Base-by-base conservation (phyloP, 2,329 filamentous ascomycete genomes). In the Ampelomyces quisqualis region DNA sequence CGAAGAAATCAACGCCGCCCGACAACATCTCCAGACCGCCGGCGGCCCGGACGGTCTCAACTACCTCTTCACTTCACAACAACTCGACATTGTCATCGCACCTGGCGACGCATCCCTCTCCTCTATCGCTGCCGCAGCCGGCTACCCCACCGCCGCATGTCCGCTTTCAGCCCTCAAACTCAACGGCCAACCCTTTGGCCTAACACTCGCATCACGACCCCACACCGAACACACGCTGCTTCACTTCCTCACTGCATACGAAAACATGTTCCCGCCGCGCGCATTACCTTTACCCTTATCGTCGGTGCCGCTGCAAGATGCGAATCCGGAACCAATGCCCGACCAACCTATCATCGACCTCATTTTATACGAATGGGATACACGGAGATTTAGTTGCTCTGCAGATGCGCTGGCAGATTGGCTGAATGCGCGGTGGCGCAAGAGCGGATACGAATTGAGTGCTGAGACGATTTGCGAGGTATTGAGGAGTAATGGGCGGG, bases 181-280 rank as follows among this genome's bases (percentile, higher is more conserved):
- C 21, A 65, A 67, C 41, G 63, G 64, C 29, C 64, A 65, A 28
- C 65, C 64, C 8, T 68, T 68, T 36, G 65, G 65, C 33, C 36
- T 68, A 8, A 60, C 60, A 1, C 49, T 66, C 9, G 56, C 62
- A 2, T 60, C 62, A 0, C 63, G 58, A 3, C 57, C 63, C 0
- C 55, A 65, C 51, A 60, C 58, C 11, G 65, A 68, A 38, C 50
- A 58, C 38, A 44, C 49, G 2, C 53, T 68, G 10, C 54, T 68
- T 2, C 65, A 67, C 49, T 68, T 68, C 46, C 47, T 67, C 6
- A 65, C 59, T 17, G 64, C 64, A 4, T 68, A 64, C 53, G 65
- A 68, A 45, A 54, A 59, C 30, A 61, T 62, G 1, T 67, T 67
- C 37, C 64, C 62, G 1, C 57, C 58, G 0, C 61, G 62, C 30